Evolutionary conservation across 345 rosid species (phyloP), one percentile per base, ranked within the genome.

Genomic region (Moricandia arvensis): DNA sequence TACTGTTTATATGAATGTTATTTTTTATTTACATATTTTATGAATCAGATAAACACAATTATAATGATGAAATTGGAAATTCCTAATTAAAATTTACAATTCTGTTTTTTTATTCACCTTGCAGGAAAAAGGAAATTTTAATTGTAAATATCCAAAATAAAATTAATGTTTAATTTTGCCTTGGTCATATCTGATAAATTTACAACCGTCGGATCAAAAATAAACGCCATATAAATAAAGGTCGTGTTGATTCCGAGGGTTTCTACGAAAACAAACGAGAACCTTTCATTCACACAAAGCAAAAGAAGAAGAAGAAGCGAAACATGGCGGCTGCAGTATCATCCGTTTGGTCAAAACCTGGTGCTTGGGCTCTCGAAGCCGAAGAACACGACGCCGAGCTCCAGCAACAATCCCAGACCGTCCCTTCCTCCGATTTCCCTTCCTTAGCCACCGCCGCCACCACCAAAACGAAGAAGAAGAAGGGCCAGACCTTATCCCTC

Each of bases 281-380:
- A 30, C 64, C 63, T 31, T 57, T 58, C 75, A 47, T 62, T 74
- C 41, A 35, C 15, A 43, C 63, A 31, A 0, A 31, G 11, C 63
- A 31, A 65, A 30, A 26, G 9, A 1, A 41, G 30, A 37, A 51
- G 9, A 31, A 63, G 24, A n/a, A 4, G 27, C n/a, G 16, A 34
- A 74, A 10, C 43, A 93, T 93, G 98, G 93, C 97, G 86, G 95
- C 97, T 21, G 83, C 89, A 0, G 87, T 83, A 16, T 86, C 97
- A 29, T 91, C 99, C 83, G 89, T 89, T 2, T 96, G 99, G 99
- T 81, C 84, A 12, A 96, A 96, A 81, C 93, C 99, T 13, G 97
- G 97, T 29, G 86, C 96, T 7, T 96, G 99, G 98, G 97, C 99
- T 41, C 85, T 87, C 3, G 98, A 91, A 63, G 89, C 97, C 34